Evolutionary conservation across 2,329 filamentous ascomycete genomes (phyloP).

Genomic region (Metarhizium humberi): DNA sequence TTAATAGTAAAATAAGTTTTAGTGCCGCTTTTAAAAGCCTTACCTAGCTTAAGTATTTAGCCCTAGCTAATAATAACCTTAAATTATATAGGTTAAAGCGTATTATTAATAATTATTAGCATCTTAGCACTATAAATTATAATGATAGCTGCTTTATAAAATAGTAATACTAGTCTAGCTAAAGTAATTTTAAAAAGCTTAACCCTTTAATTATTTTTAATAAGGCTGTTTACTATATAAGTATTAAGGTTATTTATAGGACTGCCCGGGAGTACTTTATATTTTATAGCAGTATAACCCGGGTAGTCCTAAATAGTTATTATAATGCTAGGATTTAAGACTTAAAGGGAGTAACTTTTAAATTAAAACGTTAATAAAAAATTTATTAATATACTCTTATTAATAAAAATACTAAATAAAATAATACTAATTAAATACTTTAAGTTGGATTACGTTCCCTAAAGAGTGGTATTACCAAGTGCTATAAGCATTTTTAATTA

Average conservation of each 20-base stretch:
- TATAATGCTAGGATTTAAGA: conserved; percentile 45
- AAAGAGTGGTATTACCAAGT: conserved; percentile 32
- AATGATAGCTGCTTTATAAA: conserved; percentile 43
- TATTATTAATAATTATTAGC: conserved; percentile 39
- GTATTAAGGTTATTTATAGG: conserved; percentile 52
- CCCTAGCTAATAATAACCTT: conserved; percentile 39
- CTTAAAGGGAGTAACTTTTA: conserved; percentile 40
- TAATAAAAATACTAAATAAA: conserved; percentile 30
- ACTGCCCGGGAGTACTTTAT: conserved; percentile 49
- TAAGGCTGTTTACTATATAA: conserved; percentile 48
- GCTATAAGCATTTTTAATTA: conserved; percentile 32
- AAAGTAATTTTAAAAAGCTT: conserved; percentile 53
- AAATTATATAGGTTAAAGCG: conserved; percentile 43
- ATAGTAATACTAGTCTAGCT: conserved; percentile 47
- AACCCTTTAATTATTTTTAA: conserved; percentile 40
- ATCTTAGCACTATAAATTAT: conserved; percentile 48
- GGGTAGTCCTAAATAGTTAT: conserved; percentile 51
- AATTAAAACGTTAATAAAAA: conserved; percentile 43
- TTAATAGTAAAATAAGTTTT: conserved; percentile 49
- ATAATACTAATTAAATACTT: conserved; percentile 44
- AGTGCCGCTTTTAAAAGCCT: conserved; percentile 38
- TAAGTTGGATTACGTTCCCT: conserved; percentile 43
- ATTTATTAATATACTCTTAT: conserved; percentile 45
- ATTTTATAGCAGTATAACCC: conserved; percentile 43
- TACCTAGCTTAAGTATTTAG: conserved; percentile 40